Conservation (phyloP, 1,284 basidiomycete species). For the Apiotrichum laibachii region DNA sequence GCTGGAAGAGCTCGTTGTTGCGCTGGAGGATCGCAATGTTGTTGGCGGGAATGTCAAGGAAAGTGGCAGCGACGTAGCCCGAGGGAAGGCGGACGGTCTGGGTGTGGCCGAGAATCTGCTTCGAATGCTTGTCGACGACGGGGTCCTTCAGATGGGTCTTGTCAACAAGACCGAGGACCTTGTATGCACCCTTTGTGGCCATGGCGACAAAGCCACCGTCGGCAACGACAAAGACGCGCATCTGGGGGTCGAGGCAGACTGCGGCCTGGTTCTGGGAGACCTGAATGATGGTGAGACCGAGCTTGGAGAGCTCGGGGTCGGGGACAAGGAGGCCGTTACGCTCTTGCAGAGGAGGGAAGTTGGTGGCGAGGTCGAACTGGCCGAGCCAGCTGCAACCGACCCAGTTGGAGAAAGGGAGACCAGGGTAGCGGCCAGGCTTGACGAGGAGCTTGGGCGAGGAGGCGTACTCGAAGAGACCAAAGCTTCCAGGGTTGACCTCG, state of each 20-base stretch:
- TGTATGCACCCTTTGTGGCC: constrained; percentile 18
- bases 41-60: constrained; percentile 21
- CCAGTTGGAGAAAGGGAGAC: constrained; percentile 18
- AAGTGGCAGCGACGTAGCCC: constrained; percentile 18
- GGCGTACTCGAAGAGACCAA: constrained; percentile 20
- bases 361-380: constrained; percentile 15
- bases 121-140: constrained; percentile 12
- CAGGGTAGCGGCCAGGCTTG: constrained; percentile 19
- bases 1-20: constrained; percentile 16
- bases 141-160: constrained; percentile 16
- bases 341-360: constrained; percentile 16
- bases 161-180: constrained; percentile 20
- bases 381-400: constrained; percentile 14
- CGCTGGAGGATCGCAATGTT: constrained; percentile 21
- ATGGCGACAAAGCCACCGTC: constrained; percentile 21
- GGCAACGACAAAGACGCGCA: constrained; percentile 18
- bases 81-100: constrained; percentile 15
- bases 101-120: constrained; percentile 11
- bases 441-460: constrained; percentile 17
- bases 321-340: constrained; percentile 4
- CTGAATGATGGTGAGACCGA: constrained; percentile 19
- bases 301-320: constrained; percentile 11
- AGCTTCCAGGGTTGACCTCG: constrained; percentile 19
- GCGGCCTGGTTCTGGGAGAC: constrained; percentile 23
- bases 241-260: constrained; percentile 20